Evolutionary conservation across 139 green algal genomes (phyloP), one percentile per base, ranked within the genome.

Genomic region (Chlorella sp.): DNA sequence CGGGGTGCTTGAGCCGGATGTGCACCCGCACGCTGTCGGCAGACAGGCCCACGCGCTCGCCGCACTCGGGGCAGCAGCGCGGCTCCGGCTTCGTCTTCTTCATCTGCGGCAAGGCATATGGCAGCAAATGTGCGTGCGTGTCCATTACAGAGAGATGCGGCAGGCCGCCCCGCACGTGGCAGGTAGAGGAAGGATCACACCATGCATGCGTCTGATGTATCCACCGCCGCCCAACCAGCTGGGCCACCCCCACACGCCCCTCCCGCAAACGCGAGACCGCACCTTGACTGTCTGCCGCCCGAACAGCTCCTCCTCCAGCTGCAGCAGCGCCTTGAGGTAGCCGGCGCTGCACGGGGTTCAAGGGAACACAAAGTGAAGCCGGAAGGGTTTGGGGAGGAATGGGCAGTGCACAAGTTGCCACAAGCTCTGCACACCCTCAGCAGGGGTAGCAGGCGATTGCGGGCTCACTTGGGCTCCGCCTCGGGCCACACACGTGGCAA

Each of bases 281-380:
- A 92, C 89, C 74, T 89, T 87, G 32, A 95, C 86, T 17, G 90
- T 95, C 86, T 88, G 87, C 79, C 41, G 80, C 44, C 92, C 90
- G 72, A 92, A 87, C 67, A 98, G 83, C 54, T 84, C 44, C 80
- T 89, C 70, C 73, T 97, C 95, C 74, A 96, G 87, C 65, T 65
- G 73, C 51, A 92, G 68, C 68, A 98, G 92, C 54, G 82, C 69
- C 30, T 84, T 75, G 86, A 95, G 92, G 83, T 98, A 98, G 62
- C 94, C 94, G 17, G 93, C 87, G 85, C 51, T 60, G 51, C 51
- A n/a, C n/a, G n/a, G n/a, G n/a, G n/a, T n/a, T n/a, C n/a, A n/a
- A n/a, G n/a, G n/a, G n/a, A n/a, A n/a, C n/a, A n/a, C n/a, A n/a
- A n/a, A n/a, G n/a, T n/a, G n/a, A n/a, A n/a, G n/a, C n/a, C n/a